phyloP scores from a whole-genome alignment of 192 early-diverging fungal species.

The Coemansia sp. region DNA sequence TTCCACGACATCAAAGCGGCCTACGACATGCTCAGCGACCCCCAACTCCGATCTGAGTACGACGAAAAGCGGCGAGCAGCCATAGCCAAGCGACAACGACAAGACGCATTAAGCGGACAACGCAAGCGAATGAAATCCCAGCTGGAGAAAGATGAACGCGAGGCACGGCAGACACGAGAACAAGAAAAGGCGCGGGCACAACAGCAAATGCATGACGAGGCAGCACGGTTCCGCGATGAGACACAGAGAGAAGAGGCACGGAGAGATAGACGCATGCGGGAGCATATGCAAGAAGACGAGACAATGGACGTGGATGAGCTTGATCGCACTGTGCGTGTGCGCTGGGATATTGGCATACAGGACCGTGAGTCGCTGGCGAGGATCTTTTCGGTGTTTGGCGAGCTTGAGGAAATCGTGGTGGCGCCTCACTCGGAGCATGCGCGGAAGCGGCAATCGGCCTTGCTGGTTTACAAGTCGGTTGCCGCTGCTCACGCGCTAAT shows the following conservation, averaged over 20 bases:
- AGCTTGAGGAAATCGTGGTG: constrained; percentile 45
- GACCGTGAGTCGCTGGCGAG: constrained; percentile 17
- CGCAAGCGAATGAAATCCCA: constrained; percentile 52
- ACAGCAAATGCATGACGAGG: constrained; percentile 28
- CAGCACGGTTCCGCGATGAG: constrained; percentile 38
- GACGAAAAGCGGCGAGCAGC: constrained; percentile 30
- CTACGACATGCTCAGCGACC: constrained; percentile 36
- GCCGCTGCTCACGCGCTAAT: constrained; percentile 46
- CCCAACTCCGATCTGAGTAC: constrained; percentile 29
- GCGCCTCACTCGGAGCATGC: constrained; percentile 18
- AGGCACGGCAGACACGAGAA: constrained; percentile 16
- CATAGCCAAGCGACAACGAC: constrained; percentile 49
- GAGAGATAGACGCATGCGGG: constrained; percentile 34
- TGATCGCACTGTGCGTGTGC: constrained; percentile 36
- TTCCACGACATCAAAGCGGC: constrained; percentile 44
- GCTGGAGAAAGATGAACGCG: constrained; percentile 35
- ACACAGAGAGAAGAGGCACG: constrained; percentile 22
- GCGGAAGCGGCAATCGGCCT: constrained; percentile 24
- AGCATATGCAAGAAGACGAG: constrained; percentile 19
- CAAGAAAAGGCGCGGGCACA: constrained; percentile 6
- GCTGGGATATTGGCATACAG: constrained; percentile 22
- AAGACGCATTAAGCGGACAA: constrained; percentile 23
- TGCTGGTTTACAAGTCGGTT: constrained; percentile 41
- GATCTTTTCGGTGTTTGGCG: constrained; percentile 34
- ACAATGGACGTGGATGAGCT: constrained; percentile 33